Evolutionary conservation across 805 yeast species (phyloP), one percentile per base, ranked within the genome.

Genomic region (Ogataea salicorniae): DNA sequence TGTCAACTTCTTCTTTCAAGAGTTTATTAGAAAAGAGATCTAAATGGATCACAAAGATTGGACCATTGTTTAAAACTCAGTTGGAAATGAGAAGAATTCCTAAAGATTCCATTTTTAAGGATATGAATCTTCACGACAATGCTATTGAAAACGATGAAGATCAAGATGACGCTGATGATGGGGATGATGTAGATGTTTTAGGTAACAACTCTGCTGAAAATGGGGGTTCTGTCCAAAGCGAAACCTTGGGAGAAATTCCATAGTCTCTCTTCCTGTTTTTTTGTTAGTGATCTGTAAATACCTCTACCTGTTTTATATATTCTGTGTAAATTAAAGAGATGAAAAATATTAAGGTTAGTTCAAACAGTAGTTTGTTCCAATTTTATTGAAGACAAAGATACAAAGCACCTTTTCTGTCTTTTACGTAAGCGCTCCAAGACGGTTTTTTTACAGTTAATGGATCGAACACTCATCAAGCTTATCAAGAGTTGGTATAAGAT

Each of bases 31-130:
- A 92, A 54, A 94, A 94, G 69, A 78, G 98, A 46, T 71, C 66
- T 46, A 80, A 94, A 57, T 94, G 99, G 99, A 84, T 91, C 36
- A 77, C 76, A 20, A 87, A 84, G 62, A 88, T 94, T 53, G 98
- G 98, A 1, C 89, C 91, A 34, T 75, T 92, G 44, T 94, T 94
- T 68, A 73, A 70, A 49, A 75, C 83, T 23, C 73, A 73, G 16
- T 80, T 83, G 53, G 69, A 79, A 39, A 88, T 90, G 91, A 78
- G 86, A 63, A 70, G 94, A 22, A 80, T 85, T 47, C 96, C 97
- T 2, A 64, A 63, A 16, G 80, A 75, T 45, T 71, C 81, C 13
- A 74, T 87, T 8, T 84, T 90, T 50, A 70, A 54, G 37, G 60
- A 60, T 42, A 44, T 59, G 31, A 66, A 63, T 39, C 60, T 44